Conservation (phyloP, 129 eudicot species). For the Dittrichia graveolens region DNA sequence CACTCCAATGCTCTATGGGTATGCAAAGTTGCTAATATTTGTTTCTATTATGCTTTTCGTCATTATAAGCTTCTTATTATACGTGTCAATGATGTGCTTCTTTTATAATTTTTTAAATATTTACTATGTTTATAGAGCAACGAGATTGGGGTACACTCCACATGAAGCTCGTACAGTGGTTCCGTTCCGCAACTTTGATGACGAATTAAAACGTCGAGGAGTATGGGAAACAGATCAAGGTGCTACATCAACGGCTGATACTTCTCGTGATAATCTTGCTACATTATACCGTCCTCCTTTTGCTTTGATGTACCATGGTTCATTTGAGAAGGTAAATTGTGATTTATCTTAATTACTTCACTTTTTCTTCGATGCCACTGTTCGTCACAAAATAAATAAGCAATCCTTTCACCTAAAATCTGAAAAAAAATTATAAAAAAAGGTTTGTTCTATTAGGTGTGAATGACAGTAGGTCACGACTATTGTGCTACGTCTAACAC, state of each 20-base stretch:
- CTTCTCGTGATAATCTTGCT: constrained; percentile 84
- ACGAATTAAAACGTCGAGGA: constrained; percentile 76
- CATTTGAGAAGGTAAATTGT: constrained; percentile 83
- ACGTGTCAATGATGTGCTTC: background rate
- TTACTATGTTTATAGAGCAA: constrained; percentile 36
- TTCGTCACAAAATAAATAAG: background rate
- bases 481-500: background rate
- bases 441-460: background rate
- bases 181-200: constrained; percentile 92
- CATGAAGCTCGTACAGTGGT: constrained; percentile 69
- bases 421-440: background rate
- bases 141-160: constrained; percentile 60
- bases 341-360: constrained; percentile 2
- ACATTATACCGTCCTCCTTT: constrained; percentile 94
- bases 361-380: background rate
- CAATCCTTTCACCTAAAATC: background rate
- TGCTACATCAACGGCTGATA: constrained; percentile 56
- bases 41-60: background rate
- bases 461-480: background rate
- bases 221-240: constrained; percentile 79
- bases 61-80: constrained; percentile 9
- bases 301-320: constrained; percentile 78
- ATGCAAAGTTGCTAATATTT: constrained; percentile 24
- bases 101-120: background rate
- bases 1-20: constrained; percentile 64